These are phyloP conservation scores for Aspergillus pseudotamarii DNA, from an alignment of 2,329 filamentous ascomycete species.

Conservation along the genomic window DNA sequence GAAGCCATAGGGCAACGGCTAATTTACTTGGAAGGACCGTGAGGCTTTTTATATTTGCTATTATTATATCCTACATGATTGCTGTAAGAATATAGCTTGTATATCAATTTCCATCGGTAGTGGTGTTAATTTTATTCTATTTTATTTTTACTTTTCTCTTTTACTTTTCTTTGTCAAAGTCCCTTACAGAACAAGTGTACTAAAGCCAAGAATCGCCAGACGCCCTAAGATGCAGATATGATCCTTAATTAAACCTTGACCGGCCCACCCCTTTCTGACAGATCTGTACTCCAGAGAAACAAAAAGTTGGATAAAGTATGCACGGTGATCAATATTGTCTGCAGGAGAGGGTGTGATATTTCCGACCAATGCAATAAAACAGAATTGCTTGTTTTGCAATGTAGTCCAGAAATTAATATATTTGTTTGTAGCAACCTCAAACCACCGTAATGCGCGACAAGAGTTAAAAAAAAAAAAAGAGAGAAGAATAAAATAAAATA, in stretches of 20 bases:
- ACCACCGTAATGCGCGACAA: background rate
- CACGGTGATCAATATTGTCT: background rate
- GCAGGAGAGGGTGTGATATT: background rate
- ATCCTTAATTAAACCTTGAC: constrained; percentile 46
- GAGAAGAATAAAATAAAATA: background rate
- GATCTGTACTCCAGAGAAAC: constrained; percentile 11
- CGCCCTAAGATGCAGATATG: constrained; percentile 36
- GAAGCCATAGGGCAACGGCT: background rate
- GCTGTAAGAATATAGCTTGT: too few relatives aligned
- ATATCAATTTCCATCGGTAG: background rate
- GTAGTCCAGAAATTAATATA: background rate
- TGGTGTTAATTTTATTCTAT: background rate
- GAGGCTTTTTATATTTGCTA: background rate
- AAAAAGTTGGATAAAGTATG: background rate
- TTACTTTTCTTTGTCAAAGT: constrained; percentile 1
- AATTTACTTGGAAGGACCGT: background rate
- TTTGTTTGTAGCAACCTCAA: constrained; percentile 3
- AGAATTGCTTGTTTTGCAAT: background rate
- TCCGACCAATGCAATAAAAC: background rate
- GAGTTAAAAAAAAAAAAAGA: background rate
- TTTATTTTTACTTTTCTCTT: background rate
- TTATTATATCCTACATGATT: background rate
- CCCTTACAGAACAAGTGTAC: constrained; percentile 22
- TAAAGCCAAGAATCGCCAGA: constrained; percentile 30
- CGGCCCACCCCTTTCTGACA: constrained; percentile 24